These are phyloP conservation scores for Phlyctochytrium planicorne DNA, from an alignment of 192 early-diverging fungal species.

Conservation along the genomic window DNA sequence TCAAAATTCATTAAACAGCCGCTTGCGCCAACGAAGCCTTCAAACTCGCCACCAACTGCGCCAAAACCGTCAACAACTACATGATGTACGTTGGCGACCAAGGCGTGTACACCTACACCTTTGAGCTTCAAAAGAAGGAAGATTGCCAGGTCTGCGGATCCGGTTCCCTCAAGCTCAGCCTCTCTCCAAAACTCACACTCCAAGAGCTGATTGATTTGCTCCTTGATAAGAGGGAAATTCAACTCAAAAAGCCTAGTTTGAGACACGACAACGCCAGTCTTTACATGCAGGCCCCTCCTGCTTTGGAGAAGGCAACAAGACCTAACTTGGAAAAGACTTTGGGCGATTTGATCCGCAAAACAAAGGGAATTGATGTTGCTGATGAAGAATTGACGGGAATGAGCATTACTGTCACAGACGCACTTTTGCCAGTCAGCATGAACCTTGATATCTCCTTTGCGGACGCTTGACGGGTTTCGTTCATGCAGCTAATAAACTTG, in stretches of 20 bases:
- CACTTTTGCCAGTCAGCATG: slow-evolving; percentile 61
- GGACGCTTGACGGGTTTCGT: too few species aligned
- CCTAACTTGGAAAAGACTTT: slow-evolving; percentile 79
- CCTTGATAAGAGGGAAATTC: slow-evolving; percentile 72
- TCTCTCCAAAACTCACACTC: slow-evolving; percentile 59
- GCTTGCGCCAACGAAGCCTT: slow-evolving; percentile 93
- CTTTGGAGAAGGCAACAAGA: slow-evolving; percentile 76
- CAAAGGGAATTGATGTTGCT: slow-evolving; percentile 77
- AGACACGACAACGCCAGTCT: slow-evolving; percentile 53
- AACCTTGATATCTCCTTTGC: slow-evolving; percentile 32
- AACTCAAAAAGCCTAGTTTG: slow-evolving; percentile 86
- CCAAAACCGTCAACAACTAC: slow-evolving; percentile 85
- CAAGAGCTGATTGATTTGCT: slow-evolving; percentile 82
- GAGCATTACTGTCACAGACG: slow-evolving; percentile 64
- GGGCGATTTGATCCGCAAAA: slow-evolving; percentile 61
- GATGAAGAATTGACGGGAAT: slow-evolving; percentile 68
- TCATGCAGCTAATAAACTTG: too few species aligned
- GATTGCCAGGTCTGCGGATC: slow-evolving; percentile 92
- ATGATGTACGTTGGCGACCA: slow-evolving; percentile 95
- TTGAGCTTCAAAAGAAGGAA: slow-evolving; percentile 75
- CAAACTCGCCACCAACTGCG: slow-evolving; percentile 82
- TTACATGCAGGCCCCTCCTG: slow-evolving; percentile 85
- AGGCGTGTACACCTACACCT: slow-evolving; percentile 88
- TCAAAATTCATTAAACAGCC: slow-evolving; percentile 46
- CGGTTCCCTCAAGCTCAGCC: slow-evolving; percentile 44